Evolutionary conservation across 345 rosid genomes (phyloP).

Genomic region (Hypericum androsaemum): DNA sequence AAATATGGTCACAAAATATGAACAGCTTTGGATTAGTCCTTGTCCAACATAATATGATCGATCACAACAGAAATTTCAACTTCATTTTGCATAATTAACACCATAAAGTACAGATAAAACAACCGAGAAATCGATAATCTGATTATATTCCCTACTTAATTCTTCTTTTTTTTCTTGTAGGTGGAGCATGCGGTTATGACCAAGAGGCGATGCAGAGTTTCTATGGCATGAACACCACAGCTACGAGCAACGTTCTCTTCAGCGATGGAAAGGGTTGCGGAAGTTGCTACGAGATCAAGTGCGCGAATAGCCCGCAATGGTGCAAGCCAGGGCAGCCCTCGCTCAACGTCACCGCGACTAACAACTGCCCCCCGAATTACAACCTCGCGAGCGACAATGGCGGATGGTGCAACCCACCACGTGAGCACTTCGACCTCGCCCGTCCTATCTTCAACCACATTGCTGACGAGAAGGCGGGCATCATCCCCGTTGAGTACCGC

Average conservation of each 20-base stretch:
- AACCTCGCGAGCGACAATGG: background rate
- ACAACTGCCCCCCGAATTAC: background rate
- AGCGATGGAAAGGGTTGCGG: constrained; percentile 1
- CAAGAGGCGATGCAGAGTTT: background rate
- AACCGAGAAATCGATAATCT: no score
- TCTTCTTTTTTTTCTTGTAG: background rate
- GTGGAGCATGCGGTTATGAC: background rate
- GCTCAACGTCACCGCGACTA: background rate
- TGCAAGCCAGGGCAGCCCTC: background rate
- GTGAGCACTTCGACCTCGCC: constrained; percentile 4
- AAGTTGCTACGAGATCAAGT: background rate
- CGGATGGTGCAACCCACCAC: constrained; percentile 4
- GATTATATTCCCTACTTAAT: background rate
- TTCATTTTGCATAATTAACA: no score
- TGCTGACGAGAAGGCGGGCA: constrained; percentile 1
- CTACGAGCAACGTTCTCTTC: background rate
- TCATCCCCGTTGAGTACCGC: constrained; percentile 3
- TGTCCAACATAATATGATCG: no score
- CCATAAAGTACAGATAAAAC: background rate
- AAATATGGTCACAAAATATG: no score
- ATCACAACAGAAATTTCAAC: no score
- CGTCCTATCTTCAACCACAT: background rate
- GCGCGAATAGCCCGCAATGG: constrained; percentile 1
- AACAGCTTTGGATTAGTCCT: no score
- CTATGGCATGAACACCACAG: constrained; percentile 4